A percentile compares a stretch with the other conserved stretches of the same genome.
phyloP scores from a whole-genome alignment of 1,139 yeast species.

The Nakaseomyces kungkrabaensis region DNA sequence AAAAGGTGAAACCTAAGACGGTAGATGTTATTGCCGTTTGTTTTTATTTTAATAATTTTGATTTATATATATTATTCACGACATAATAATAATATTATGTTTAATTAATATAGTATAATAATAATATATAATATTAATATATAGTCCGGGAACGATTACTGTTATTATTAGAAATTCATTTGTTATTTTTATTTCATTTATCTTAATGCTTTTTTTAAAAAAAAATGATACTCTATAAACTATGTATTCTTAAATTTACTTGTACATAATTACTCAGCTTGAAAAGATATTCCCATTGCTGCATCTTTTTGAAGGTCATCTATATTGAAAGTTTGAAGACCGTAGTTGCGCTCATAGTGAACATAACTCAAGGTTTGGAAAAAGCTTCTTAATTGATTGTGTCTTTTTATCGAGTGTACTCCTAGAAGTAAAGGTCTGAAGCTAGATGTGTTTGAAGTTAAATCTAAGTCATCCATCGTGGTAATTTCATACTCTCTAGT shows the following conservation, averaged over 20 bases:
- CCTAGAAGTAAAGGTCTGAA: constrained; percentile 43
- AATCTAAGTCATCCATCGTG: constrained; percentile 13
- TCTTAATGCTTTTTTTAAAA: no score
- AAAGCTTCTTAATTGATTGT: constrained; percentile 46
- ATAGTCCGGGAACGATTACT: no score
- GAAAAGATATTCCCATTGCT: constrained; percentile 41
- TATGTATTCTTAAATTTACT: no score
- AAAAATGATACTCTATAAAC: no score
- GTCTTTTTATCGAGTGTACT: constrained; percentile 34
- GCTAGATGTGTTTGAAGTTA: constrained; percentile 18
- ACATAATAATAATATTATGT: no score
- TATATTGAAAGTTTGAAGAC: constrained; percentile 42
- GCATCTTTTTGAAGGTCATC: constrained; percentile 46
- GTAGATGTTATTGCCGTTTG: no score
- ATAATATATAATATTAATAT: no score
- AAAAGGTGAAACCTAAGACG: background rate
- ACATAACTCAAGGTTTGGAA: constrained; percentile 62
- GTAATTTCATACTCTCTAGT: constrained; percentile 31
- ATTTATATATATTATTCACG: no score
- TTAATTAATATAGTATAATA: no score
- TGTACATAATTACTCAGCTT: background rate
- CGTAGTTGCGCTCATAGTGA: constrained; percentile 64
- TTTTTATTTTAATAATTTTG: background rate
- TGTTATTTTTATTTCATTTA: no score
- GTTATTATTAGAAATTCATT: no score